phyloP scores from a whole-genome alignment of 768 basidiomycete genomes.

The Astraeus odoratus region DNA sequence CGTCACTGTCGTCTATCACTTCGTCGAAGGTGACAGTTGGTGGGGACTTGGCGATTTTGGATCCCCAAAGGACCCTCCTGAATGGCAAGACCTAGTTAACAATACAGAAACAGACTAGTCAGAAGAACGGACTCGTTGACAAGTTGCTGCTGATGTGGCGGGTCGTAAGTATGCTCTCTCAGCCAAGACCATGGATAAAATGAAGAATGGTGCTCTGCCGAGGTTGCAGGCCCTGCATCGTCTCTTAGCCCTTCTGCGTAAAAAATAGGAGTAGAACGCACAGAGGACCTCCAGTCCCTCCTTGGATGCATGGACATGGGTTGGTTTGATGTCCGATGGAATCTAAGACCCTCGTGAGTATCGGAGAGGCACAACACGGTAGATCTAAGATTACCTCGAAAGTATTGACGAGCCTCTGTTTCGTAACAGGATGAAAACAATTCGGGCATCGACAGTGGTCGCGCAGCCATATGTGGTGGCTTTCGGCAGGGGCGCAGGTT shows the following conservation, averaged over 20 bases:
- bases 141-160: conserved; percentile 30
- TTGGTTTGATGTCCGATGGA: conserved; percentile 63
- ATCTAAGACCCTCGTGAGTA: conserved; percentile 43
- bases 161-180: conserved; percentile 72
- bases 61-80: conserved; percentile 76
- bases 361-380: neutral
- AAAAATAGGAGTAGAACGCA: conserved; percentile 29
- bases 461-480: conserved; percentile 86
- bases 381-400: conserved; percentile 50
- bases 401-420: conserved; percentile 84
- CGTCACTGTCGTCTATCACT: conserved; percentile 57
- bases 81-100: neutral
- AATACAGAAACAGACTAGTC: neutral
- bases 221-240: conserved; percentile 15
- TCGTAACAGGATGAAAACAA: conserved; percentile 84
- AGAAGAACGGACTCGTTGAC: conserved; percentile 38
- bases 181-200: conserved; percentile 88
- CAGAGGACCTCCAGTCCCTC: conserved; percentile 74
- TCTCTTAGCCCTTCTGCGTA: neutral
- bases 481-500: conserved; percentile 24
- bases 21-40: conserved; percentile 71
- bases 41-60: conserved; percentile 64
- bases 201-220: conserved; percentile 59
- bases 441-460: conserved; percentile 88
- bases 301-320: conserved; percentile 43